phyloP scores from a whole-genome alignment of 1,284 basidiomycete genomes.

The Puccinia novopanici region DNA sequence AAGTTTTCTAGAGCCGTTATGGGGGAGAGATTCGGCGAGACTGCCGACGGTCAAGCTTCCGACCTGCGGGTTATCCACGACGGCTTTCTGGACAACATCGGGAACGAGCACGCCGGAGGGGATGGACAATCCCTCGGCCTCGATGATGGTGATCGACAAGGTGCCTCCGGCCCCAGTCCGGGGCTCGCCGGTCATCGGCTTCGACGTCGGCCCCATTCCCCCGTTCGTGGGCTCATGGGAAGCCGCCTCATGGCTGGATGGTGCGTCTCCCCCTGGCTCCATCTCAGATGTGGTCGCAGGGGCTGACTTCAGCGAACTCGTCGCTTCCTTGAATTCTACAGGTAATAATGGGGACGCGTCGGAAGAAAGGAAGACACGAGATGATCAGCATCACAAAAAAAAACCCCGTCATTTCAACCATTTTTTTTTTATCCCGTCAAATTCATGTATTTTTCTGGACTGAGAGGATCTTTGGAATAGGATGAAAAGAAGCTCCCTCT shows the following conservation, averaged over 20 bases:
- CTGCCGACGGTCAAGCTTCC: slow-evolving; percentile 43
- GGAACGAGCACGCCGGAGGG: slow-evolving; percentile 26
- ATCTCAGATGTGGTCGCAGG: background rate
- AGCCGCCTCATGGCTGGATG: background rate
- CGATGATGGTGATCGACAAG: slow-evolving; percentile 46
- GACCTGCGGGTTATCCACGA: slow-evolving; percentile 40
- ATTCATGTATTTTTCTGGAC: background rate
- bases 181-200: background rate
- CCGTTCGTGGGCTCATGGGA: no score
- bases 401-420: background rate
- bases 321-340: slow-evolving; percentile 24
- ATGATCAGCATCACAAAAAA: background rate
- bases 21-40: slow-evolving; percentile 11
- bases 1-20: slow-evolving; percentile 10
- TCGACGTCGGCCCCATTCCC: background rate
- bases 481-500: no score
- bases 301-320: slow-evolving; percentile 13
- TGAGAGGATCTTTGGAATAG: no score
- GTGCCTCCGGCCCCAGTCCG: slow-evolving; percentile 23
- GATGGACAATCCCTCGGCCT: slow-evolving; percentile 43
- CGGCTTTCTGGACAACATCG: slow-evolving; percentile 29
- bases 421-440: background rate
- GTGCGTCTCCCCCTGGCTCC: background rate
- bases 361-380: no score
- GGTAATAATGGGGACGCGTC: background rate